Conservation (phyloP, 176 grass and related monocot genomes). For the Oryza brachyantha region DNA sequence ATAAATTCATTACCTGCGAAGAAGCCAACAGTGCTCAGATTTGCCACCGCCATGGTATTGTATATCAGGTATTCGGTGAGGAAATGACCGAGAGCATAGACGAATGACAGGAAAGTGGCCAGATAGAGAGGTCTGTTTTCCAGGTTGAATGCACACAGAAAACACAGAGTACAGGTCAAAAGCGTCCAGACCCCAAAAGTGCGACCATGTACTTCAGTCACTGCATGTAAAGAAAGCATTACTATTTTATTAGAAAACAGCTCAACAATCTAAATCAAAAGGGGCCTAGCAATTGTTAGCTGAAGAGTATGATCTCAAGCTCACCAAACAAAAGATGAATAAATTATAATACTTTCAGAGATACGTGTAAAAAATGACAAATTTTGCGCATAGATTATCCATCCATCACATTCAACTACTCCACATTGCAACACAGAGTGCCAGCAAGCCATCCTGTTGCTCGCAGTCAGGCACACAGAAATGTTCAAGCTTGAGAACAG, state of each 20-base stretch:
- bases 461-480: no score
- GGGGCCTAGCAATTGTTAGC: no score
- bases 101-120: slow-evolving; percentile 77
- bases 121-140: slow-evolving; percentile 71
- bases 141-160: slow-evolving; percentile 85
- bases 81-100: slow-evolving; percentile 84
- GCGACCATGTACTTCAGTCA: slow-evolving; percentile 89
- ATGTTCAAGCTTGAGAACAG: no score
- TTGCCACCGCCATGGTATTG: slow-evolving; percentile 68
- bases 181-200: slow-evolving; percentile 93
- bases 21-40: slow-evolving; percentile 81
- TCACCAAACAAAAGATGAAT: no score
- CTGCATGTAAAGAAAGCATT: slow-evolving; percentile 47
- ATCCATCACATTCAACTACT: no score
- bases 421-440: neutral
- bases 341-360: no score
- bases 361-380: no score
- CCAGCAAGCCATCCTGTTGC: neutral
- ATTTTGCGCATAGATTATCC: no score
- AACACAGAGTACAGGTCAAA: slow-evolving; percentile 79
- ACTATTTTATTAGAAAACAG: no score
- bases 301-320: no score
- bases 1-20: slow-evolving; percentile 67
- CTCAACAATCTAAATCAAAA: no score
- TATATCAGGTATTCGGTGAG: slow-evolving; percentile 83